These are phyloP conservation scores for Termitomyces titanicus DNA, from an alignment of 768 basidiomycete species.

Conservation along the genomic window DNA sequence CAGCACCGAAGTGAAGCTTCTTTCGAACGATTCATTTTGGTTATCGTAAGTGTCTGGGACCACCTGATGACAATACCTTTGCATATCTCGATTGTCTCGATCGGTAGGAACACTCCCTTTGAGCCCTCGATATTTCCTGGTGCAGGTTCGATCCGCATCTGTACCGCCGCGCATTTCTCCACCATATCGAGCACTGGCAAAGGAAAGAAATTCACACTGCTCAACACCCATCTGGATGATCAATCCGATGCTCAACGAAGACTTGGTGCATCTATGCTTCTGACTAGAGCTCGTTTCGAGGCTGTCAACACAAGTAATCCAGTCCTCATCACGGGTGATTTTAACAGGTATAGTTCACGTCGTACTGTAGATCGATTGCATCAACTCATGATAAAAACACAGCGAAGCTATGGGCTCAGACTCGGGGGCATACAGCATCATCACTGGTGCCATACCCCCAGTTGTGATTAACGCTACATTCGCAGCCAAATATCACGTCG, in stretches of 20 bases:
- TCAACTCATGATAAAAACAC: not conserved
- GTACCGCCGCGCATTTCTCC: slow-evolving; percentile 40
- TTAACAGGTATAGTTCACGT: slow-evolving; percentile 34
- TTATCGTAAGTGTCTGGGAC: slow-evolving; percentile 38
- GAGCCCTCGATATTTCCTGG: slow-evolving; percentile 47
- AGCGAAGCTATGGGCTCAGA: slow-evolving; percentile 41
- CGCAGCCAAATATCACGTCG: slow-evolving; percentile 34
- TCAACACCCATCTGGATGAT: slow-evolving; percentile 57
- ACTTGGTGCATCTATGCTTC: slow-evolving; percentile 48
- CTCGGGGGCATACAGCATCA: slow-evolving; percentile 48
- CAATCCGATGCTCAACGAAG: slow-evolving; percentile 48
- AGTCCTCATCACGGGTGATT: slow-evolving; percentile 51
- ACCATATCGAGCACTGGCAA: slow-evolving; percentile 9
- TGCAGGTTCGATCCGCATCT: slow-evolving; percentile 47
- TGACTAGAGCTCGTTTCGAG: slow-evolving; percentile 47
- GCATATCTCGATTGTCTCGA: not conserved
- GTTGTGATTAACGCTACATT: slow-evolving; percentile 41
- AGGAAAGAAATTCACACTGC: slow-evolving; percentile 31
- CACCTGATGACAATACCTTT: not conserved
- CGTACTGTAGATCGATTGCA: not conserved
- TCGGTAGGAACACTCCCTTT: slow-evolving; percentile 41
- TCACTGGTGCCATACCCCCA: slow-evolving; percentile 38
- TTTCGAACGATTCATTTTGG: slow-evolving; percentile 50
- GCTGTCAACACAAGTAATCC: slow-evolving; percentile 34
- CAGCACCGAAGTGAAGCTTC: slow-evolving; percentile 26